Evolutionary conservation across 2,329 filamentous ascomycete species (phyloP).

Genomic region (Colletotrichum ledebouriae): DNA sequence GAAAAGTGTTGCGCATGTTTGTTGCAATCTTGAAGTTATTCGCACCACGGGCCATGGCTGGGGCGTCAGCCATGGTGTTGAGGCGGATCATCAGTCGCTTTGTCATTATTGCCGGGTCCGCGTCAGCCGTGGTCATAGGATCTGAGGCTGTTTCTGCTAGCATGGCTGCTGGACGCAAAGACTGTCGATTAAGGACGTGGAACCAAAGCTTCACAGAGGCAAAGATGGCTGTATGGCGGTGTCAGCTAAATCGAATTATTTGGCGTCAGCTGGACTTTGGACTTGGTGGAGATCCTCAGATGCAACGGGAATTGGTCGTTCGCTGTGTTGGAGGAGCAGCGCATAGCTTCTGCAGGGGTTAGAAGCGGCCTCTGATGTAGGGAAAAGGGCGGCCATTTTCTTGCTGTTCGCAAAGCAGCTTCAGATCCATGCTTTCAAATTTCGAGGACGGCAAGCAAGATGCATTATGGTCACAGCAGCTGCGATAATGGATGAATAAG

Average conservation of each 20-base stretch:
- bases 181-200: too few relatives aligned
- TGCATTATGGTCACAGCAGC: too few relatives aligned
- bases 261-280: not conserved
- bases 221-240: not conserved
- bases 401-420: not conserved
- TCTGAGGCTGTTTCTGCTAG: conserved; percentile 18
- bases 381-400: not conserved
- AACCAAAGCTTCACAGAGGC: not conserved
- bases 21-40: conserved; percentile 38
- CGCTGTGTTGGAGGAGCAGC: conserved; percentile 4
- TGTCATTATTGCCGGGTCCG: conserved; percentile 16
- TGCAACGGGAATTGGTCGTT: conserved; percentile 21
- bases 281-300: conserved; percentile 22
- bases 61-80: conserved; percentile 29
- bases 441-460: too few relatives aligned
- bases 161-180: not conserved
- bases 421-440: too few relatives aligned
- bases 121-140: not conserved
- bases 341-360: conserved; percentile 15
- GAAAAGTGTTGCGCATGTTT: conserved; percentile 39
- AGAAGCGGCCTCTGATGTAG: conserved; percentile 1
- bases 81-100: conserved; percentile 30
- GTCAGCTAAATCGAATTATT: conserved; percentile 18
- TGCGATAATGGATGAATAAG: too few relatives aligned
- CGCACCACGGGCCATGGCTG: conserved; percentile 32